Evolutionary conservation across 768 basidiomycete genomes (phyloP), one percentile per base, ranked within the genome.

Genomic region (Pleurotus eryngii): DNA sequence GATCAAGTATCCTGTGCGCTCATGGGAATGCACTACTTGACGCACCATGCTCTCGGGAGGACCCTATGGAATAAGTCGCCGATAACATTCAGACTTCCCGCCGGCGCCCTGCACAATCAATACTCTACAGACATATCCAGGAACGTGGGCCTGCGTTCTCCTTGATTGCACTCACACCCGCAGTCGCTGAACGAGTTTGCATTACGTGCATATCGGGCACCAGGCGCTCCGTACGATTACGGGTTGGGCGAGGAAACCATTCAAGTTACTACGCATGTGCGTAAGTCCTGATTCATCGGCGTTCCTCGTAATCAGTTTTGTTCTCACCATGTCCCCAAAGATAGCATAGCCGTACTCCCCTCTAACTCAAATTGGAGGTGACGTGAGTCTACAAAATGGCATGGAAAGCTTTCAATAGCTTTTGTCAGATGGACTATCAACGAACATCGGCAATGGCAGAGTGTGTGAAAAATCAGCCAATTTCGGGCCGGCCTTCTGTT

Each of bases 51-150:
- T 20, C 18, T 20, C 17, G 18, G 18, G 37, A 40, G 51, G 51
- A 54, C 51, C 51, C 51, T 54, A 18, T 54, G 51, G 18, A 39
- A 51, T 22, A 17, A 38, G 17, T 30, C 49, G 49, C 15, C 24
- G 51, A 54, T 54, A 40, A 39, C 51, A 38, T 54, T 54, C 51
- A 54, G 51, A 54, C 51, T 54, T 54, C 51, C 51, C 51, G 51
- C 38, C 51, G 51, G 51, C 51, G 17, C 51, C 51, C 51, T 54
- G 51, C 39, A 42, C 30, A 35, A 38, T 39, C 22, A 39, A 54
- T 12, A 24, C 51, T 42, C 51, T 39, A 54, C 38, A 22, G 7
- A 22, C 51, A 42, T 26, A n/a, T 22, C 39, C 18, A 54, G 51
- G 51, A 54, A 54, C 51, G 24, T 39, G 39, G 6, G 7, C 22